These are phyloP conservation scores for Aphanomyces astaci DNA, from an alignment of 352 stramenopile genomes.

Conservation along the genomic window DNA sequence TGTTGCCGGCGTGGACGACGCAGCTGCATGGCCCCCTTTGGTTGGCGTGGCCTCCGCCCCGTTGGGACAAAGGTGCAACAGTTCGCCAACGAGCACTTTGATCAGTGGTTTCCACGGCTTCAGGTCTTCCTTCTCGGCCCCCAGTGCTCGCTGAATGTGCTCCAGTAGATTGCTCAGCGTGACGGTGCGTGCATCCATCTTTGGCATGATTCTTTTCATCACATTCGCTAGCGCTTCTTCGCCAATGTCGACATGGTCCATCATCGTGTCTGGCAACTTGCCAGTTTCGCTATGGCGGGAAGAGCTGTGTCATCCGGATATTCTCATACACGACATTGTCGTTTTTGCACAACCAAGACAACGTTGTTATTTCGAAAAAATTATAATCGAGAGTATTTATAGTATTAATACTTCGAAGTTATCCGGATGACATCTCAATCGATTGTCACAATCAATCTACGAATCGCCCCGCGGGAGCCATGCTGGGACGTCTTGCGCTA, in stretches of 20 bases:
- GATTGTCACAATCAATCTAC: background rate
- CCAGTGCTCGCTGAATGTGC: constrained; percentile 27
- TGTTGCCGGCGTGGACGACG: background rate
- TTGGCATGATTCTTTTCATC: constrained; percentile 47
- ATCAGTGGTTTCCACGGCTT: constrained; percentile 45
- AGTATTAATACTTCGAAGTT: too few species aligned
- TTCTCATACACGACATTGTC: too few species aligned
- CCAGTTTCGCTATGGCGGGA: constrained; percentile 6
- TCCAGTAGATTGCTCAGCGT: constrained; percentile 44
- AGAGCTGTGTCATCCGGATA: background rate
- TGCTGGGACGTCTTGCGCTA: background rate
- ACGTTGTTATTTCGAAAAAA: too few species aligned
- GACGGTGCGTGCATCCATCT: constrained; percentile 42
- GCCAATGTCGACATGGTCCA: constrained; percentile 25
- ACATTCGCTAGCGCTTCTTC: constrained; percentile 29
- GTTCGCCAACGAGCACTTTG: constrained; percentile 40
- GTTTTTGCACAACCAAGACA: too few species aligned
- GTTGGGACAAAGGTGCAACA: constrained; percentile 34
- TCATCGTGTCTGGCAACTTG: background rate
- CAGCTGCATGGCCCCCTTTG: background rate
- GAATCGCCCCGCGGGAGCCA: background rate
- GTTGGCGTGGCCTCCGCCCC: constrained; percentile 1
- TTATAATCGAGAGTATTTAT: too few species aligned
- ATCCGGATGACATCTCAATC: background rate
- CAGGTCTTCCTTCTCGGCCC: constrained; percentile 33